Evolutionary conservation across 805 yeast species (phyloP).

Genomic region (Henningerozyma blattae): DNA sequence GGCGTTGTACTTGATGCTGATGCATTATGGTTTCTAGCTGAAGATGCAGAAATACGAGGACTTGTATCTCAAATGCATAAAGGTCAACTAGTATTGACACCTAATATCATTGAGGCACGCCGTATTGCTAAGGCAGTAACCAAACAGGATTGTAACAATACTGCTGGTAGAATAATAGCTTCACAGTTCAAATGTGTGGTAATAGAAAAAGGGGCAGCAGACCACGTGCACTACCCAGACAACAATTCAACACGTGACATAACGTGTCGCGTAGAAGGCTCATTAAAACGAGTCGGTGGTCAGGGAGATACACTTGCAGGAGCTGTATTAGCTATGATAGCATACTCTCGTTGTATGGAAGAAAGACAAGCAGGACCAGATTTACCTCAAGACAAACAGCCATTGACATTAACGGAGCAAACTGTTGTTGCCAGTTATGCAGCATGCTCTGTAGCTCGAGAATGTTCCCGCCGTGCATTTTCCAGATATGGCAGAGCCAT

Average conservation of each 20-base stretch:
- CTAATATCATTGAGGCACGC: slow-evolving; percentile 76
- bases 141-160: background rate
- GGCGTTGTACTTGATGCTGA: slow-evolving; percentile 90
- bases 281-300: slow-evolving; percentile 80
- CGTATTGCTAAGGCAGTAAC: slow-evolving; percentile 44
- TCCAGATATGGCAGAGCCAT: slow-evolving; percentile 56
- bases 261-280: slow-evolving; percentile 33
- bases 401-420: slow-evolving; percentile 23
- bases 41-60: slow-evolving; percentile 12
- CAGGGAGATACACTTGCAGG: slow-evolving; percentile 95
- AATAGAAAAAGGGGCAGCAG: slow-evolving; percentile 61
- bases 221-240: slow-evolving; percentile 40
- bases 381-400: slow-evolving; percentile 7
- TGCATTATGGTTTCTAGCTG: slow-evolving; percentile 56
- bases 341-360: slow-evolving; percentile 55
- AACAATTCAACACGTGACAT: slow-evolving; percentile 23
- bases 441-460: slow-evolving; percentile 56
- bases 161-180: slow-evolving; percentile 8
- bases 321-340: slow-evolving; percentile 64
- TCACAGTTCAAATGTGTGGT: slow-evolving; percentile 17
- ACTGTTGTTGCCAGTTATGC: slow-evolving; percentile 53
- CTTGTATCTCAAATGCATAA: slow-evolving; percentile 38
- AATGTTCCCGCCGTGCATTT: slow-evolving; percentile 56
- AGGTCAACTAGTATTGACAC: slow-evolving; percentile 63
- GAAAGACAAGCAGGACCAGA: slow-evolving; percentile 42